These are phyloP conservation scores for Yamadazyma takamatsuzukensis DNA, from an alignment of 805 yeast species.

Conservation along the genomic window DNA sequence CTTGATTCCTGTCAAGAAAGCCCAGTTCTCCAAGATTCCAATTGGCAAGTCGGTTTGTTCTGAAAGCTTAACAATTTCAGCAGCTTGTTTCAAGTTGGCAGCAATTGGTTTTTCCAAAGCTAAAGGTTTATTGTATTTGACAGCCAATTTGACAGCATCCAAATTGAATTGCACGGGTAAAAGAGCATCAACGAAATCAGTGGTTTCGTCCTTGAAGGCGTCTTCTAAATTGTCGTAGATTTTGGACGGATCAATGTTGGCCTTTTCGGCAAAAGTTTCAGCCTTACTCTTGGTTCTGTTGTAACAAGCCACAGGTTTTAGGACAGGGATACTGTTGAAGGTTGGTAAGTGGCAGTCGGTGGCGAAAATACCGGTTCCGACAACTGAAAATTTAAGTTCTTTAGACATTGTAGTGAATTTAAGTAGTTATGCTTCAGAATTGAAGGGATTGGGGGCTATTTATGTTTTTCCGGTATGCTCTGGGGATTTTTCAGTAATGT, in stretches of 20 bases:
- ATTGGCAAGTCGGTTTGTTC: conserved; percentile 63
- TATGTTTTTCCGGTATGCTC: too few species aligned
- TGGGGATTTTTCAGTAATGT: too few species aligned
- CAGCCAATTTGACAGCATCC: conserved; percentile 64
- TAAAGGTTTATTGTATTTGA: conserved; percentile 73
- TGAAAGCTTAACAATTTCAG: conserved; percentile 68
- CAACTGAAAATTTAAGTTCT: conserved; percentile 55
- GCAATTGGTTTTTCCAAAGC: conserved; percentile 91
- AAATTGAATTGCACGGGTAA: conserved; percentile 85
- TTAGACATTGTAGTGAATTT: conserved; percentile 11
- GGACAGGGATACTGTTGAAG: conserved; percentile 46
- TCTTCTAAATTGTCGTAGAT: conserved; percentile 62
- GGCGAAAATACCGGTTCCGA: conserved; percentile 90
- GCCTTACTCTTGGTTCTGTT: conserved; percentile 88
- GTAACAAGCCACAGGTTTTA: conserved; percentile 65
- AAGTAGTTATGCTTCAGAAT: too few species aligned
- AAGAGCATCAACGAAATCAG: conserved; percentile 79
- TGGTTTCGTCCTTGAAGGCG: conserved; percentile 59
- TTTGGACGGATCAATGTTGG: conserved; percentile 46
- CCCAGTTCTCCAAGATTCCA: conserved; percentile 83
- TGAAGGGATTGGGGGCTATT: too few species aligned
- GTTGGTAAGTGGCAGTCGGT: conserved; percentile 79
- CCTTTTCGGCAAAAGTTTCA: conserved; percentile 64
- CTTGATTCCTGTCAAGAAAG: conserved; percentile 58
- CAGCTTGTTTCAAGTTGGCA: conserved; percentile 77